phyloP scores from a whole-genome alignment of 306 rosid genomes.

The Corylus heterophylla region DNA sequence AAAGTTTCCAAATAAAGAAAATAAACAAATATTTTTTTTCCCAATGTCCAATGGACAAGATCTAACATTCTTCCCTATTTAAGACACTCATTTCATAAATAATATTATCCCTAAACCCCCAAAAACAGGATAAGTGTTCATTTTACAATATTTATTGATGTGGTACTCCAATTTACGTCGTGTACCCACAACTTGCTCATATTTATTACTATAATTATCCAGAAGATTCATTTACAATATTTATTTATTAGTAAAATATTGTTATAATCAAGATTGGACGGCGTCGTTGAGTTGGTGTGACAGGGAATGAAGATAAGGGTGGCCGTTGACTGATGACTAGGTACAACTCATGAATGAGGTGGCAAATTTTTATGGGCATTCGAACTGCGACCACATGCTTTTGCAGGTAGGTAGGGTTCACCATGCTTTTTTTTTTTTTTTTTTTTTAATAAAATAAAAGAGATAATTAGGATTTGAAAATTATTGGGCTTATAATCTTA shows the following conservation, averaged over 20 bases:
- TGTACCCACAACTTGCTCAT: too few relatives aligned
- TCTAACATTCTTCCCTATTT: background rate
- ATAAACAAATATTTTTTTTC: too few relatives aligned
- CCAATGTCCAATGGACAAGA: background rate
- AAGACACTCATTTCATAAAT: too few relatives aligned
- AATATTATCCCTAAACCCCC: background rate
- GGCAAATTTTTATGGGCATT: slow-evolving; percentile 36
- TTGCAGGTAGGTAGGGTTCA: slow-evolving; percentile 18
- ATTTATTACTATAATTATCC: background rate
- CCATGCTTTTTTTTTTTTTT: background rate
- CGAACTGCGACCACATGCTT: slow-evolving; percentile 39
- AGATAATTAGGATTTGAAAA: background rate
- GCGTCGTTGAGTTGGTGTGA: slow-evolving; percentile 13
- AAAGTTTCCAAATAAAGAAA: too few relatives aligned
- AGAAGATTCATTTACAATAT: background rate
- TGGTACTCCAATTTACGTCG: too few relatives aligned
- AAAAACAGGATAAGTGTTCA: background rate
- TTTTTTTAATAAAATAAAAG: too few relatives aligned
- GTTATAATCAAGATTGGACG: slow-evolving; percentile 7
- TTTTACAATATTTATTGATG: too few relatives aligned
- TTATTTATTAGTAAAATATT: background rate
- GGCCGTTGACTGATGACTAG: slow-evolving; percentile 36
- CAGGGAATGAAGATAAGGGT: slow-evolving; percentile 38
- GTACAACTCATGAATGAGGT: slow-evolving; percentile 32
- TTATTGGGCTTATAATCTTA: slow-evolving; percentile 18